Evolutionary conservation across 2,329 filamentous ascomycete species (phyloP), one percentile per base, ranked within the genome.

Genomic region (Coniochaeta sp.): DNA sequence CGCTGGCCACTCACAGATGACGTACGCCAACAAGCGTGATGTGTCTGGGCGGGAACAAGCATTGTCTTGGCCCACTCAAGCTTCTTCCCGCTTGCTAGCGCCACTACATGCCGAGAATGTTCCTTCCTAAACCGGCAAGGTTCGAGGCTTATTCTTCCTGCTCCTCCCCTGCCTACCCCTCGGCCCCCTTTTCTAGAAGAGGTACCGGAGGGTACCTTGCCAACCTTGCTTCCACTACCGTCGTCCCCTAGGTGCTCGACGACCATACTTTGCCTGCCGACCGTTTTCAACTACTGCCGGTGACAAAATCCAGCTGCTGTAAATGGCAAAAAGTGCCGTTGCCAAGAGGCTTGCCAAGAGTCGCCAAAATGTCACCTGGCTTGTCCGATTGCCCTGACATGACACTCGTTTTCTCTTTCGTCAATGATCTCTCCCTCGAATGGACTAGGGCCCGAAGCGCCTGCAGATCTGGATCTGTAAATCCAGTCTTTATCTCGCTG

Each of bases 41-140:
- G 7, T 56, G 8, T 19, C 17, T 38, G 19, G 30, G 54, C 54
- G 30, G 30, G 3, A 36, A 3, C 54, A 56, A 56, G 54, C 54
- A 56, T 56, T 56, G 28, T 38, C 54, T 56, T 56, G 54, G 54
- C 54, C 54, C 54, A 56, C 54, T 56, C 54, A 56, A 56, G 54
- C 54, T 38, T 56, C 34, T 38, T 56, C 30, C 54, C 54, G 54
- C 30, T 26, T 26, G 54, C 22, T 56, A 56, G 54, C 34, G 28
- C 30, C 28, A 10, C 54, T 6, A 56, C 30, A 56, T 56, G 54
- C 47, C 47, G 47, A 52, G 47, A 30, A 52, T 12, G 14, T 52
- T 30, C 54, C 54, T 56, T 6, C 54, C 54, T 56, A 28, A 34
- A 34, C 4, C 17, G 54, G 54, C 54, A 56, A 34, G 34, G 54